A percentile compares a stretch with the other conserved stretches of the same genome.
Evolutionary conservation across 352 stramenopile species (phyloP).

Genomic region (Pythium sp.): DNA sequence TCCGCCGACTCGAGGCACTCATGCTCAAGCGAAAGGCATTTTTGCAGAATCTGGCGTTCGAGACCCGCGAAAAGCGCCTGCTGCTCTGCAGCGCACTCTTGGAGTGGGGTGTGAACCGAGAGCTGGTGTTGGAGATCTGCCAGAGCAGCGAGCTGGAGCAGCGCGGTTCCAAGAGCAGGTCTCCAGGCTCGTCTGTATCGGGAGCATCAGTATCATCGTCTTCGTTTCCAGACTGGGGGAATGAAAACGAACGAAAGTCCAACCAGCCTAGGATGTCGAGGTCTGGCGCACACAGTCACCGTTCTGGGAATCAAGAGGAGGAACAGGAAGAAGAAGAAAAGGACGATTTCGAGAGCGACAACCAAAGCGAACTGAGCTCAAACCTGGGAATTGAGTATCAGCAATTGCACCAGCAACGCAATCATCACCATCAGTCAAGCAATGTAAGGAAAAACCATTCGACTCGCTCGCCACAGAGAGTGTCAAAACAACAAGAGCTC

Average conservation of each 20-base stretch:
- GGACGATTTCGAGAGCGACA: slow-evolving; percentile 8
- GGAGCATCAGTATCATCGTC: neutral
- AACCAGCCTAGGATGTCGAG: neutral
- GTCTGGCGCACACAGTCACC: neutral
- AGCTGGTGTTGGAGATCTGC: slow-evolving; percentile 55
- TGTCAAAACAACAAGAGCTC: neutral
- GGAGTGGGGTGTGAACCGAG: slow-evolving; percentile 48
- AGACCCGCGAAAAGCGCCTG: slow-evolving; percentile 40
- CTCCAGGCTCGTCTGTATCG: neutral
- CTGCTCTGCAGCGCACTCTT: slow-evolving; percentile 46
- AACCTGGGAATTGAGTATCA: neutral
- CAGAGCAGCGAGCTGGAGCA: slow-evolving; percentile 20
- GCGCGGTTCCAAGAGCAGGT: neutral
- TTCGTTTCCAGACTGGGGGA: neutral
- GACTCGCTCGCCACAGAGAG: slow-evolving; percentile 1
- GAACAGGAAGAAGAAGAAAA: slow-evolving; percentile 12
- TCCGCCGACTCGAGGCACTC: slow-evolving; percentile 25
- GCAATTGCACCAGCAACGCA: neutral
- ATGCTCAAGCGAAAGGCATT: slow-evolving; percentile 21
- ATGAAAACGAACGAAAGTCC: neutral
- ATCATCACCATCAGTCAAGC: neutral
- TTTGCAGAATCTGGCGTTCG: slow-evolving; percentile 35
- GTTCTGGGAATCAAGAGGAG: slow-evolving; percentile 12
- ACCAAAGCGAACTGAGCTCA: slow-evolving; percentile 5
- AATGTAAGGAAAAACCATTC: neutral